Percentiles rank a stretch among this genome's conserved stretches.
These are phyloP conservation scores for Sugiyamaella lignohabitans DNA, from an alignment of 805 yeast genomes.

Conservation along the genomic window DNA sequence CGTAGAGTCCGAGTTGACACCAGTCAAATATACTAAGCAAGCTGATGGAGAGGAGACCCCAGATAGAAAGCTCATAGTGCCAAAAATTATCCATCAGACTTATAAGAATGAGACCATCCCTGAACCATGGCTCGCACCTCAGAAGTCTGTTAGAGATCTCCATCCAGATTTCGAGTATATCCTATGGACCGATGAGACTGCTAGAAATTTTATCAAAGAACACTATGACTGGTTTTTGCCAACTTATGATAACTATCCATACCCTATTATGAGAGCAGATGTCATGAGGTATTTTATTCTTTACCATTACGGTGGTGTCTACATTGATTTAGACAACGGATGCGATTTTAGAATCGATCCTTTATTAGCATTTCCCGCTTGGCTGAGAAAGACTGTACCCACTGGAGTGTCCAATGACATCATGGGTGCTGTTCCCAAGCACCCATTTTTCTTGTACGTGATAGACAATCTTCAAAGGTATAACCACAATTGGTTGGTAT, in stretches of 20 bases:
- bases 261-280: slow-evolving; percentile 85
- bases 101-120: slow-evolving; percentile 77
- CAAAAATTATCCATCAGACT: slow-evolving; percentile 90
- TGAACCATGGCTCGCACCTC: slow-evolving; percentile 73
- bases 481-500: slow-evolving; percentile 73
- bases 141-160: slow-evolving; percentile 62
- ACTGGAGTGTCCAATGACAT: slow-evolving; percentile 91
- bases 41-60: slow-evolving; percentile 9
- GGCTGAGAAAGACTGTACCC: slow-evolving; percentile 80
- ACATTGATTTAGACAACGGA: slow-evolving; percentile 86
- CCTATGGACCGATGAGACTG: slow-evolving; percentile 83
- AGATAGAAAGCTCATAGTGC: slow-evolving; percentile 45
- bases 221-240: slow-evolving; percentile 81
- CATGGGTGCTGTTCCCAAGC: slow-evolving; percentile 82
- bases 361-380: slow-evolving; percentile 71
- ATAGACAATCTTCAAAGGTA: slow-evolving; percentile 57
- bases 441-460: slow-evolving; percentile 73
- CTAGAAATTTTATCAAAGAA: slow-evolving; percentile 69
- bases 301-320: slow-evolving; percentile 80
- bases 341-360: slow-evolving; percentile 77
- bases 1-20: slow-evolving; percentile 55
- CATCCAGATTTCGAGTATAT: slow-evolving; percentile 82
- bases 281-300: slow-evolving; percentile 83
- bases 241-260: slow-evolving; percentile 71
- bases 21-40: slow-evolving; percentile 36